Evolutionary conservation across 2,329 filamentous ascomycete species (phyloP), one percentile per base, ranked within the genome.

Genomic region (Botrytis sinoallii): DNA sequence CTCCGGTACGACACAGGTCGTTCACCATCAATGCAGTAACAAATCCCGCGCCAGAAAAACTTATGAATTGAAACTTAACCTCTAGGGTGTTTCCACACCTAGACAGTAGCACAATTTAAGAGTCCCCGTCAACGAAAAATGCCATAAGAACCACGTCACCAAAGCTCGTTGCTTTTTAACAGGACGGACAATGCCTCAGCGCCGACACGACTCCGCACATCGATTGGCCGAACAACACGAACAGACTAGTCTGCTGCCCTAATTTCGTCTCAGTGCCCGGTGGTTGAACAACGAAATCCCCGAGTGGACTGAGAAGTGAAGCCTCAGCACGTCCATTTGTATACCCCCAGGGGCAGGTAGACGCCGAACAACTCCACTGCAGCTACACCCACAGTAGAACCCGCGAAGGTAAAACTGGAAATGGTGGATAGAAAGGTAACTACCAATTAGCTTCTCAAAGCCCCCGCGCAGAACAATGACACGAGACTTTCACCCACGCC

Each of bases 251-350:
- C 64, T 67, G 44, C 64, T 67, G 46, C 48, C 66, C 66, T 69
- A 69, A 69, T 69, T 69, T 69, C 66, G 66, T 20, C 66, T 69
- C 66, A 69, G 48, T 69, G 18, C 66, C 66, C 66, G 48, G n/a
- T 32, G 66, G 66, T 44, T 69, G 66, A 69, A 42, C 48, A 29
- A 57, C 48, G 48, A 69, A 69, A 69, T 42, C 66, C 48, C 48
- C 22, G 66, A 69, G 48, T 57, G 66, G 48, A 29, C 48, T 6
- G 48, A 69, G 66, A 29, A 40, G 66, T 32, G 38, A 57, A 69
- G 66, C 29, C 48, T 69, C 66, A 69, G 66, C 66, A 69, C 66
- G 66, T 16, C 66, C 48, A 32, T 42, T 69, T 57, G 22, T 69
- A 38, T 42, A 42, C 66, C 66, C 48, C 22, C 66, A 69, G 66